Evolutionary conservation across 2,329 filamentous ascomycete species (phyloP).

Genomic region (Botrytis cinerea): DNA sequence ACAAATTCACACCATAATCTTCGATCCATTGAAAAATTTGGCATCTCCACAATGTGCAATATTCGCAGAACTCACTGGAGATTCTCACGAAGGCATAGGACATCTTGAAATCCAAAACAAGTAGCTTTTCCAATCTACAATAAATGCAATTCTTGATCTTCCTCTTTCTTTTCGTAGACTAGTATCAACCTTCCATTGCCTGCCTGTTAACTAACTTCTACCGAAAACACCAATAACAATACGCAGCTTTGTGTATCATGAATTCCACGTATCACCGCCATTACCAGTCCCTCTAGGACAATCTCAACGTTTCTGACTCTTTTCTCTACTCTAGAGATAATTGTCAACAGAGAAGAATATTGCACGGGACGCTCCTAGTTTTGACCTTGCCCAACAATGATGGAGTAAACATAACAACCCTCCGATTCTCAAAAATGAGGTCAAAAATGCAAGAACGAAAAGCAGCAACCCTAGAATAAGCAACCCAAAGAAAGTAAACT

Average conservation of each 20-base stretch:
- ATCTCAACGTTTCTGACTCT: fast-evolving
- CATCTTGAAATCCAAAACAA: too few relatives aligned
- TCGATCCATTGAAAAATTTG: background rate
- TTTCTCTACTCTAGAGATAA: background rate
- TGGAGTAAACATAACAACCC: background rate
- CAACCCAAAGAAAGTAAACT: too few relatives aligned
- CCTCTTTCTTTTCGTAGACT: background rate
- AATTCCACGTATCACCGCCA: background rate
- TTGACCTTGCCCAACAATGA: background rate
- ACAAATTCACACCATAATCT: background rate
- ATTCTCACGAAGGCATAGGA: too few relatives aligned
- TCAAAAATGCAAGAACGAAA: background rate
- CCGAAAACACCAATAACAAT: background rate
- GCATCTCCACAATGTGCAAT: too few relatives aligned
- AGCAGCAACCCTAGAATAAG: background rate
- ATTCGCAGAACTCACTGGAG: too few relatives aligned
- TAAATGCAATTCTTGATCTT: background rate
- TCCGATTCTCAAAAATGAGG: background rate
- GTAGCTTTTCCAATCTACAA: background rate
- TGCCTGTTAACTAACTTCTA: background rate
- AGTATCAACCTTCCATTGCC: background rate
- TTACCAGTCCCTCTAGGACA: background rate
- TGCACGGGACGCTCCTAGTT: too few relatives aligned
- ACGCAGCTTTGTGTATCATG: background rate
- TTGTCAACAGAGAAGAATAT: background rate